These are phyloP conservation scores for Arachnomyces sp. DNA, from an alignment of 2,329 filamentous ascomycete species.

Conservation along the genomic window DNA sequence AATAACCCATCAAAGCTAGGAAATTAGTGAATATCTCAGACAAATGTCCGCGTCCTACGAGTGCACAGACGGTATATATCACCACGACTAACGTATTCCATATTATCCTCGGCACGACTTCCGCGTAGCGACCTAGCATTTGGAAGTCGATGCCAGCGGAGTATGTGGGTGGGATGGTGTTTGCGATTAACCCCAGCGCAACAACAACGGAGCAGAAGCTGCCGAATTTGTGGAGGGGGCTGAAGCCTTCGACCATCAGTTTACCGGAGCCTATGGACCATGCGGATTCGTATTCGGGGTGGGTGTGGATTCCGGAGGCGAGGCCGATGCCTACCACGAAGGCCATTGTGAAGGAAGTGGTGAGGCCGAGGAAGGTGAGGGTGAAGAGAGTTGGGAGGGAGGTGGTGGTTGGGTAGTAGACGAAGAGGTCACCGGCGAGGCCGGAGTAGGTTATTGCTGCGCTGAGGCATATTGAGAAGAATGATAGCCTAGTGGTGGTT, in stretches of 20 bases:
- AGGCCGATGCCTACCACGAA: conserved; percentile 56
- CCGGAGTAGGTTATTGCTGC: conserved; percentile 57
- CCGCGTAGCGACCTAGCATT: conserved; percentile 40
- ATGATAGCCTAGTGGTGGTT: conserved; percentile 44
- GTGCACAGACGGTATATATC: conserved; percentile 35
- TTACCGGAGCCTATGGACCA: conserved; percentile 54
- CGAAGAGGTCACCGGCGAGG: conserved; percentile 58
- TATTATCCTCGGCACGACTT: conserved; percentile 45
- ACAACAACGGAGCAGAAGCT: conserved; percentile 59
- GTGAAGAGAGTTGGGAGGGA: conserved; percentile 47
- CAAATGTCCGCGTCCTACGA: conserved; percentile 36
- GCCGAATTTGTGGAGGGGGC: conserved; percentile 53
- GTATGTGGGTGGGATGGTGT: conserved; percentile 38
- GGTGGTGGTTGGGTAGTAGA: conserved; percentile 53
- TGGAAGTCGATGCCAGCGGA: conserved; percentile 38
- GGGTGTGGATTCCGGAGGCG: conserved; percentile 46
- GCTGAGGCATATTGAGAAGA: conserved; percentile 61
- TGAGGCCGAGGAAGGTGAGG: conserved; percentile 50
- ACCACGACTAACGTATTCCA: conserved; percentile 39
- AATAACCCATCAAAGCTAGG: conserved; percentile 39
- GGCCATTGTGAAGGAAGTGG: conserved; percentile 51
- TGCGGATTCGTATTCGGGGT: conserved; percentile 48
- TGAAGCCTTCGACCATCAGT: conserved; percentile 55
- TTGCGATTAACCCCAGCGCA: conserved; percentile 49
- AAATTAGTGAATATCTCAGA: conserved; percentile 39